Conservation (phyloP, 2,329 filamentous ascomycete genomes). For the Harringtonia aguacate region DNA sequence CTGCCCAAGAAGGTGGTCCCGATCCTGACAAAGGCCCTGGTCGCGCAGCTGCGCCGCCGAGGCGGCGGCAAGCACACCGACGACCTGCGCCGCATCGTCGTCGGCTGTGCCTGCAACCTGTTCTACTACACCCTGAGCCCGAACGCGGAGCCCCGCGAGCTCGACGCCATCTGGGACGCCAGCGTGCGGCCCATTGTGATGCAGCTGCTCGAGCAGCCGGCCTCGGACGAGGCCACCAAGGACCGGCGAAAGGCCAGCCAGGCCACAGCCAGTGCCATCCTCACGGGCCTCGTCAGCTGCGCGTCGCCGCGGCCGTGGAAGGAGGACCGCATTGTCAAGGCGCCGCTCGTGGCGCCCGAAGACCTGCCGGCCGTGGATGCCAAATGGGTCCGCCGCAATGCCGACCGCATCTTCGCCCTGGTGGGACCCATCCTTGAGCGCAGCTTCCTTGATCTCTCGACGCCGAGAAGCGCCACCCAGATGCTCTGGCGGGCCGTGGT, state of each 20-base stretch:
- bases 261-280: constrained; percentile 53
- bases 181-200: constrained; percentile 57
- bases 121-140: constrained; percentile 77
- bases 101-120: constrained; percentile 68
- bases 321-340: constrained; percentile 57
- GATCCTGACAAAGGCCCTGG: constrained; percentile 53
- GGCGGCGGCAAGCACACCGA: constrained; percentile 45
- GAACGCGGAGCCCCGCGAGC: constrained; percentile 48
- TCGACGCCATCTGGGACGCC: constrained; percentile 70
- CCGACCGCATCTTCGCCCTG: constrained; percentile 52
- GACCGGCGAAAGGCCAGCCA: constrained; percentile 30
- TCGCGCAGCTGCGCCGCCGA: constrained; percentile 55
- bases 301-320: constrained; percentile 56
- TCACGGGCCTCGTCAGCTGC: constrained; percentile 60
- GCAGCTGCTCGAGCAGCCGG: constrained; percentile 37
- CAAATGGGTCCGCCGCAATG: constrained; percentile 74
- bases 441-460: constrained; percentile 51
- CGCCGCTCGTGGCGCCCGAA: constrained; percentile 47
- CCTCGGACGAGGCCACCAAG: constrained; percentile 20
- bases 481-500: constrained; percentile 53
- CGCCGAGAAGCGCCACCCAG: constrained; percentile 40
- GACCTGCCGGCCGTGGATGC: constrained; percentile 77
- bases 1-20: constrained; percentile 43
- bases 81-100: constrained; percentile 42
- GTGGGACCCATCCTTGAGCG: constrained; percentile 49